Evolutionary conservation across 306 rosid genomes (phyloP), one percentile per base, ranked within the genome.

Genomic region (Ammopiptanthus mongolicus): DNA sequence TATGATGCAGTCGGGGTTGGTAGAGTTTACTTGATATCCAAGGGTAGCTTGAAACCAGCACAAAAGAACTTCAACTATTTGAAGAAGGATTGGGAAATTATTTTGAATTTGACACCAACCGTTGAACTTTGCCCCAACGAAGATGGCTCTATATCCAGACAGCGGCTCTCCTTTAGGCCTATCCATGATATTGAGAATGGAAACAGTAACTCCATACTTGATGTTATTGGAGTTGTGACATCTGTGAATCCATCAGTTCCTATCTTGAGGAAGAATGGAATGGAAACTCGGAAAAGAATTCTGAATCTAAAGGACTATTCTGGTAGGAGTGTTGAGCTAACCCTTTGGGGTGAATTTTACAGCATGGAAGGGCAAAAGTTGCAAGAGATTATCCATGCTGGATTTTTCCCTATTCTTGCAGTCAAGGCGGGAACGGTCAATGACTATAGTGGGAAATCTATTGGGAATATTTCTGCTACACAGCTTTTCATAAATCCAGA

Each of bases 321-420:
- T 17, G 90, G 91, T 47, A 88, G 75, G 83, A 92, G 89, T 65
- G 81, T 95, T 58, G 99, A 95, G 87, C 69, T 95, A 60, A 95
- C 97, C 57, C 88, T 95, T 29, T 95, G 98, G 98, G 98, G 98
- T 6, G 97, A 95, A 39, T 87, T 91, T 75, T 95, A 97, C 88
- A 95, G 91, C 59, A 86, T 87, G 86, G 98, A 95, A 86, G 98
- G 98, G 73, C 97, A 88, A 79, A 78, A 78, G 77, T 87, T 95
- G 71, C 93, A 91, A 79, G 96, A 91, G 77, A 86, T 90, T 83
- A 69, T 82, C 9, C 87, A 87, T 75, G 44, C 85, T 36, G 93
- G 96, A 46, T 3, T 59, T 33, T 91, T 67, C 75, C 97, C 98
- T 6, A 83, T 91, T 81, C 78, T 95, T 73, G 98, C 97, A 41